Evolutionary conservation across 208 protist genomes (phyloP), one percentile per base, ranked within the genome.

Genomic region (Porcisia deanei): DNA sequence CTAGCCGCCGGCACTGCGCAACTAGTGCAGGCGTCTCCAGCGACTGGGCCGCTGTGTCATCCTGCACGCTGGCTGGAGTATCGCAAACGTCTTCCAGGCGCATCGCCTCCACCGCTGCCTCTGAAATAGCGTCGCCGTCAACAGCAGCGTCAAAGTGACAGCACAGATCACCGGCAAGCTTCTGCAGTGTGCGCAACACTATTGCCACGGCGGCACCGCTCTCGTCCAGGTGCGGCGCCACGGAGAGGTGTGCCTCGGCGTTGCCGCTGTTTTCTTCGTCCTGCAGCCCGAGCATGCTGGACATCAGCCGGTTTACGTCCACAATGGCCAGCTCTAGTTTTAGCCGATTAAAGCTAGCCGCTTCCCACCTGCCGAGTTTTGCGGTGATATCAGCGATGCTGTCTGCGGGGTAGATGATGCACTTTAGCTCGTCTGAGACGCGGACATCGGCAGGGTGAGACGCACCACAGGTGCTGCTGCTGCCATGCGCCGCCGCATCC

Each of bases 321-420:
- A 90, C 84, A 72, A 94, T 91, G 39, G 92, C 92, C 34, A 94
- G 76, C 76, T 96, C 90, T n/a, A 96, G 71, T 67, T 92, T 85
- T 12, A 96, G 81, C 12, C 92, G 88, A 53, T 88, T 58, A 73
- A 86, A 96, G 81, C 90, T 94, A n/a, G 83, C 86, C n/a, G 82
- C 87, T 73, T 96, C 90, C 90, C 92, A 96, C 34, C 25, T 58
- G 18, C 87, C 81, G 6, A 96, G 79, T 72, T 93, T 92, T 49
- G 89, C 86, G 18, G 83, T 85, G 80, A 96, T 91, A 53, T 87
- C 77, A 61, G 72, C 85, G 65, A 96, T 91, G 73, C 85, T 94
- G 83, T 95, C 88, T 20, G 83, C 74, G 0, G 92, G 88, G 68
- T 88, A 83, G 73, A 96, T 86, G 60, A 87, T 79, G 68, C 90